Percentiles rank a stretch among this genome's conserved stretches.
These are phyloP conservation scores for barrel medic (Medicago truncatula) DNA, from an alignment of 306 rosid species.

Conservation along the genomic window DNA sequence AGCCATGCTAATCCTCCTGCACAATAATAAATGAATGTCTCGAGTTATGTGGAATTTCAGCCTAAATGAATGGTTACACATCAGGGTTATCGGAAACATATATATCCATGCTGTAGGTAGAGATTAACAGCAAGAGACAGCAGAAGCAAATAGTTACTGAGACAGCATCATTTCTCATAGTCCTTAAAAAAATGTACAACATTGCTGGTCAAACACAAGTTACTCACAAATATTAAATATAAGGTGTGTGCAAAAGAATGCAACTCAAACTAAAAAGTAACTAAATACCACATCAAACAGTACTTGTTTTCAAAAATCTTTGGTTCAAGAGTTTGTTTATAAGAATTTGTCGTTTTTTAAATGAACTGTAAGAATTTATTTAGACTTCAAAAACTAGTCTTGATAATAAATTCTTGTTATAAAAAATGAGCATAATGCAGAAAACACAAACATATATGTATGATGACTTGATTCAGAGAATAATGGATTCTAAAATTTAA, in stretches of 20 bases:
- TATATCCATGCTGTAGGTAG: background rate
- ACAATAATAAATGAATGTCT: constrained; percentile 25
- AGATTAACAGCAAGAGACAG: background rate
- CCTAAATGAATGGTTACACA: background rate
- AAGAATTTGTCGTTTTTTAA: background rate
- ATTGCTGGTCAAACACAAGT: constrained; percentile 20
- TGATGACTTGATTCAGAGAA: constrained; percentile 1
- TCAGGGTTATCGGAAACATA: constrained; percentile 3
- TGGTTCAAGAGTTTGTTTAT: background rate
- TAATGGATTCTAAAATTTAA: background rate
- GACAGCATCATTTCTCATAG: background rate
- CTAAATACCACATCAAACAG: background rate
- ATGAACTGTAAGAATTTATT: too few species aligned
- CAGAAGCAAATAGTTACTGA: background rate
- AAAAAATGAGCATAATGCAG: background rate
- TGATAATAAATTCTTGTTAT: background rate
- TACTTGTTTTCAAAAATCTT: background rate
- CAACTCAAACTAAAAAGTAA: background rate
- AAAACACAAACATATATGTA: background rate
- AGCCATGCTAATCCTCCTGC: constrained; percentile 99
- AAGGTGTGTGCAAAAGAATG: constrained; percentile 3
- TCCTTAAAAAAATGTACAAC: constrained; percentile 12
- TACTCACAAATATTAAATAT: background rate
- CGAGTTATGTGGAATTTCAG: constrained; percentile 16
- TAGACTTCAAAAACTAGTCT: background rate